A percentile compares a stretch with the other conserved stretches of the same genome.
Conservation (phyloP, 2,329 filamentous ascomycete genomes). For the Zymoseptoria crescenta region DNA sequence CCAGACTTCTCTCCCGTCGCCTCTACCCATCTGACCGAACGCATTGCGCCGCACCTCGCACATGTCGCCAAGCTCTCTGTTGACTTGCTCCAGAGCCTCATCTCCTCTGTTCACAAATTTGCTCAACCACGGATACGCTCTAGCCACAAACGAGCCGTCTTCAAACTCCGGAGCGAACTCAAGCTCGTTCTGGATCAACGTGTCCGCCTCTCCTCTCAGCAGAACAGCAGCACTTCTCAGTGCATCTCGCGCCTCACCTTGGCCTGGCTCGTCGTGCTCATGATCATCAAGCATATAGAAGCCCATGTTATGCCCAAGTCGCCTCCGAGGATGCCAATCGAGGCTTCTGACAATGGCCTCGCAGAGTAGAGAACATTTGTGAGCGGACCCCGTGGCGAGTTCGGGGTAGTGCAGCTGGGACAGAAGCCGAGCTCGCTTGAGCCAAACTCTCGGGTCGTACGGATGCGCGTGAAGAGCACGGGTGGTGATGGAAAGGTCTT, state of each 20-base stretch:
- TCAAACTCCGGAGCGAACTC: slow-evolving; percentile 6
- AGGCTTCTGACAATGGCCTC: slow-evolving; percentile 6
- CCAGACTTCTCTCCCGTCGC: slow-evolving; percentile 16
- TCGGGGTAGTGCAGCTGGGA: slow-evolving; percentile 21
- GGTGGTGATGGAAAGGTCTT: slow-evolving; percentile 12
- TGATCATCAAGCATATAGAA: slow-evolving; percentile 24
- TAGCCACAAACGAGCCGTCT: slow-evolving; percentile 15
- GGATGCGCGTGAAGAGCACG: slow-evolving; percentile 6
- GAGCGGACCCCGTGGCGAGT: slow-evolving; percentile 23
- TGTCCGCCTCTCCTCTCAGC: slow-evolving; percentile 9
- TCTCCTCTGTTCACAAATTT: slow-evolving; percentile 1
- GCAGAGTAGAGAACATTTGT: slow-evolving; percentile 20
- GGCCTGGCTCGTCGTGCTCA: slow-evolving; percentile 1
- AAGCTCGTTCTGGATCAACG: slow-evolving; percentile 11
- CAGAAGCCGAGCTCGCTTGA: slow-evolving; percentile 14
- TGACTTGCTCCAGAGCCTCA: slow-evolving; percentile 8
- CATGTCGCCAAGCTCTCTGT: background rate
- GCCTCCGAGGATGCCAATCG: slow-evolving; percentile 6
- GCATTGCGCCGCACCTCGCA: slow-evolving; percentile 3
- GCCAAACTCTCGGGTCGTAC: slow-evolving; percentile 24
- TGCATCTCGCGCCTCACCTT: slow-evolving; percentile 6
- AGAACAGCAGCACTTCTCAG: slow-evolving; percentile 4
- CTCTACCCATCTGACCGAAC: slow-evolving; percentile 8
- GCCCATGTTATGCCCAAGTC: slow-evolving; percentile 18
- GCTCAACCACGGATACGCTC: slow-evolving; percentile 25